phyloP scores from a whole-genome alignment of 257 asterid genomes.

The Ophiorrhiza pumila region DNA sequence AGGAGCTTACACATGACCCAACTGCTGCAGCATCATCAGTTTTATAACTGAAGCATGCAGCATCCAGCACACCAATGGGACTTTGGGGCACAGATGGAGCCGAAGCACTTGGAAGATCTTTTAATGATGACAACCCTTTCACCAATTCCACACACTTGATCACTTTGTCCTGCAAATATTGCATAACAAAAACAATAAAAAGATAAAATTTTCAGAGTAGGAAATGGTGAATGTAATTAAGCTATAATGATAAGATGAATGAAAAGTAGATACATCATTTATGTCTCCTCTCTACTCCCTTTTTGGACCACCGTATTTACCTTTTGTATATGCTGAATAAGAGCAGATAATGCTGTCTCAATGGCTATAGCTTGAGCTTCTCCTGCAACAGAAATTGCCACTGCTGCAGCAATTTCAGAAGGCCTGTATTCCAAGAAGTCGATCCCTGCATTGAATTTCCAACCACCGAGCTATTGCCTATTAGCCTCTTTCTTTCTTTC shows the following conservation, averaged over 20 bases:
- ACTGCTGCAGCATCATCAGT: conserved; percentile 32
- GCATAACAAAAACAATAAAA: neutral
- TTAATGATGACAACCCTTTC: conserved; percentile 18
- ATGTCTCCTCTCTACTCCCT: neutral
- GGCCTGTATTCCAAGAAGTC: conserved; percentile 41
- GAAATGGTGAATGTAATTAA: conserved; percentile 1
- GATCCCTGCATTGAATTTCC: conserved; percentile 39
- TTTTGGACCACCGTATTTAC: conserved; percentile 36
- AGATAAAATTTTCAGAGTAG: neutral
- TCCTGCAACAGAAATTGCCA: conserved; percentile 33
- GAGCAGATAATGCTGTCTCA: conserved; percentile 29
- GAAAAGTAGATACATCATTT: conserved; percentile 9
- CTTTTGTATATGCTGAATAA: conserved; percentile 30
- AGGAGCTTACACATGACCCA: conserved; percentile 30
- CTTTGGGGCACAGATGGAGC: conserved; percentile 31
- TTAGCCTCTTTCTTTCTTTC: neutral
- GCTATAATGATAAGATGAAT: conserved; percentile 12
- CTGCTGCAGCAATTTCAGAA: conserved; percentile 50
- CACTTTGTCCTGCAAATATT: conserved; percentile 32
- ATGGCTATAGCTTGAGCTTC: conserved; percentile 31
- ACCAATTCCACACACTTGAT: conserved; percentile 30
- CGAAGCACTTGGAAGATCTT: conserved; percentile 22
- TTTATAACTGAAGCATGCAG: conserved; percentile 38
- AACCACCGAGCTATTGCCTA: conserved; percentile 12
- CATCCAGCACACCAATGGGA: conserved; percentile 43